Conservation (phyloP, 225 moss, liverwort and hornwort species). For the Rhytidiadelphus loreus region DNA sequence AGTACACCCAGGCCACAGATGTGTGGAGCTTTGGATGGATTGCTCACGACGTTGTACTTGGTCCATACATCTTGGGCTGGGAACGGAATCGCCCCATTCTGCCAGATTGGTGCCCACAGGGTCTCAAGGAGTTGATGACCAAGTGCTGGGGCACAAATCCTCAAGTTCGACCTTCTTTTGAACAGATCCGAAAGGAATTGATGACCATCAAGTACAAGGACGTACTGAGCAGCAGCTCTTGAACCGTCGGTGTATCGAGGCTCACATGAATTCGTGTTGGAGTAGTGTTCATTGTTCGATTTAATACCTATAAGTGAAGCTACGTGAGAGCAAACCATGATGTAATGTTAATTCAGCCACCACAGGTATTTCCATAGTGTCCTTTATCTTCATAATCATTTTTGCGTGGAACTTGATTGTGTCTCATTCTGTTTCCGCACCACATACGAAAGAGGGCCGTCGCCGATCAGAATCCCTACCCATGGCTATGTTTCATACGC, state of each 20-base stretch:
- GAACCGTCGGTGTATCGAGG: not conserved
- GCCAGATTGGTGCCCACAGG: not conserved
- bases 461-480: not conserved
- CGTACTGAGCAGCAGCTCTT: not conserved
- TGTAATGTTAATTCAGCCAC: not conserved
- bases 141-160: not conserved
- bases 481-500: not conserved
- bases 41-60: not conserved
- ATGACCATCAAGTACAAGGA: not conserved
- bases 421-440: not conserved
- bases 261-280: not conserved
- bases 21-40: not conserved
- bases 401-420: not conserved
- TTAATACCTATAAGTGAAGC: not conserved
- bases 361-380: not conserved
- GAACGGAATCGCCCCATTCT: not conserved
- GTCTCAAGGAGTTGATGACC: not conserved
- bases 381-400: not conserved
- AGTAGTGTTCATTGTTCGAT: not conserved
- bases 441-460: not conserved
- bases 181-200: not conserved
- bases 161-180: not conserved
- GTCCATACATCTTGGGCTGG: not conserved
- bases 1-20: not conserved
- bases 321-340: not conserved